A percentile compares a stretch with the other conserved stretches of the same genome.
phyloP scores from a whole-genome alignment of 257 asterid genomes.

The Cinchona pubescens region DNA sequence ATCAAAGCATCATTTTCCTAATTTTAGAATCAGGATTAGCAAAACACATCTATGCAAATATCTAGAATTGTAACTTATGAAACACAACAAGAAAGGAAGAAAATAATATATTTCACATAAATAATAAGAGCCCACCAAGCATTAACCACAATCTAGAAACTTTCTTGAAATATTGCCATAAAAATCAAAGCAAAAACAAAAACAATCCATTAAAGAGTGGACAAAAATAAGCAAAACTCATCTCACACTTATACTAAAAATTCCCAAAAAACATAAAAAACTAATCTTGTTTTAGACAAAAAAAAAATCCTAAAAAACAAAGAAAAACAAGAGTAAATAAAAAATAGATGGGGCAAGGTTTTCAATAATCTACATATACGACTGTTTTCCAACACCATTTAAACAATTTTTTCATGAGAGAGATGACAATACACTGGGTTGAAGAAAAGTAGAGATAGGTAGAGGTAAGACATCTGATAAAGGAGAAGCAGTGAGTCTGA shows the following conservation, averaged over 20 bases:
- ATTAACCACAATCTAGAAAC: conserved; percentile 3
- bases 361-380: no score
- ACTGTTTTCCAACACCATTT: no score
- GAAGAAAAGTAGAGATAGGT: no score
- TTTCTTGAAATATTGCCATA: not conserved
- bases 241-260: conserved; percentile 11
- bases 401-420: no score
- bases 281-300: no score
- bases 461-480: no score
- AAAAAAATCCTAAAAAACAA: no score
- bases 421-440: no score
- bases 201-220: conserved; percentile 19
- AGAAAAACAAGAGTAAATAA: no score
- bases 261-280: not conserved
- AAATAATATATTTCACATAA: not conserved
- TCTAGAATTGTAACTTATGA: not conserved
- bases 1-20: conserved; percentile 9
- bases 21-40: not conserved
- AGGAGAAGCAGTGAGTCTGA: no score
- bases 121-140: not conserved
- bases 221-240: conserved; percentile 26
- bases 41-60: not conserved
- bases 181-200: conserved; percentile 18
- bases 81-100: not conserved
- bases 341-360: no score